Evolutionary conservation across 2,329 filamentous ascomycete genomes (phyloP).

Genomic region (Colletotrichum somersetense): DNA sequence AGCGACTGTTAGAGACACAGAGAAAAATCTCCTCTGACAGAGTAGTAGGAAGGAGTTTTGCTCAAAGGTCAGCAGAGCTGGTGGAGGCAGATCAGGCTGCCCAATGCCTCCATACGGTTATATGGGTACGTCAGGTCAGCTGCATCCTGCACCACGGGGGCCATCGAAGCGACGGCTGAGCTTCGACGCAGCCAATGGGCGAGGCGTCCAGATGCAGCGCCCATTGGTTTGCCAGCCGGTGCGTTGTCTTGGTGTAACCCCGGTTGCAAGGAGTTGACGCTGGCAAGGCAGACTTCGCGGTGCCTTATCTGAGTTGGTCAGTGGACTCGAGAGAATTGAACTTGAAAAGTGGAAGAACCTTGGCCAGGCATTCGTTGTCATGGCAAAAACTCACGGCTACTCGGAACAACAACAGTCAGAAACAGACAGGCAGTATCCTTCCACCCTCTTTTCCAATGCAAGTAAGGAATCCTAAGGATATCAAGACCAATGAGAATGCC

Average conservation of each 20-base stretch:
- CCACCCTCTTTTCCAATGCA: background rate
- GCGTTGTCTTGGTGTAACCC: background rate
- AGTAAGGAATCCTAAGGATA: conserved; percentile 6
- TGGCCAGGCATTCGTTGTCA: too few relatives aligned
- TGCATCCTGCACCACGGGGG: background rate
- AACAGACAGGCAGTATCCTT: background rate
- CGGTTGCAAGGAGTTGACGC: background rate
- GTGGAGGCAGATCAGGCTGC: background rate
- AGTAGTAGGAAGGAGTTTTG: too few relatives aligned
- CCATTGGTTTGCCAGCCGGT: background rate
- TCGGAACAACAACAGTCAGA: background rate
- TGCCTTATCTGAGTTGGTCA: background rate
- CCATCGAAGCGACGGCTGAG: background rate
- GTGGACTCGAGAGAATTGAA: background rate
- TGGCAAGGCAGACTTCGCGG: background rate
- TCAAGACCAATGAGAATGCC: background rate
- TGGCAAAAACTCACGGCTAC: background rate
- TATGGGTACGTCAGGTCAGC: too few relatives aligned
- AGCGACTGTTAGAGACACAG: too few relatives aligned
- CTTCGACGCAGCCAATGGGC: background rate
- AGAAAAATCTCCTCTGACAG: background rate
- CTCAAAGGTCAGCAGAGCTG: too few relatives aligned
- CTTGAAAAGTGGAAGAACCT: background rate
- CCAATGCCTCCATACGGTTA: too few relatives aligned
- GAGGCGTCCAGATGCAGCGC: background rate